These are phyloP conservation scores for Gryganskiella cystojenkinii DNA, from an alignment of 192 early-diverging fungal genomes.

Conservation along the genomic window DNA sequence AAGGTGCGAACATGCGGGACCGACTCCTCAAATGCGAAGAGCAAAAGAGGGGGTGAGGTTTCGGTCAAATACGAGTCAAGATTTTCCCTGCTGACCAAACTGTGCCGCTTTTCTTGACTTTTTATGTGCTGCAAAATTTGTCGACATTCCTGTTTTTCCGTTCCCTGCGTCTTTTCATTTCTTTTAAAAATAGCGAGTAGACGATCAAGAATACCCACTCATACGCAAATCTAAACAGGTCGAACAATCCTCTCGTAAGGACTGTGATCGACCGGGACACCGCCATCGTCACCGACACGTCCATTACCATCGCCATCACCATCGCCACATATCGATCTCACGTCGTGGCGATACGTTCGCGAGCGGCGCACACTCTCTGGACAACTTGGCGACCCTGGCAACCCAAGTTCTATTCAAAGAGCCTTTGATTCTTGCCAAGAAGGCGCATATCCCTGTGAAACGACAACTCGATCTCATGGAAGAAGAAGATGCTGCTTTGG, in stretches of 20 bases:
- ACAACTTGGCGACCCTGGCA: constrained; percentile 33
- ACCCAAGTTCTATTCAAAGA: constrained; percentile 27
- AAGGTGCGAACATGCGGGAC: constrained; percentile 9
- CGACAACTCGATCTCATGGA: neutral
- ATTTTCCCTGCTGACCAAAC: no score
- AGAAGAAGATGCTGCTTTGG: neutral
- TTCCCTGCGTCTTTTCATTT: neutral
- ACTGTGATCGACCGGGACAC: constrained; percentile 5
- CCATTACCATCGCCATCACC: constrained; percentile 41
- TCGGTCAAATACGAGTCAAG: no score
- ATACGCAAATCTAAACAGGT: neutral
- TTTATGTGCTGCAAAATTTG: no score
- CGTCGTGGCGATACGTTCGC: neutral
- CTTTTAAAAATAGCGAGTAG: neutral
- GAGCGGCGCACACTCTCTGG: constrained; percentile 22
- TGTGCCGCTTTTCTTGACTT: no score
- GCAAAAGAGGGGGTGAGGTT: no score
- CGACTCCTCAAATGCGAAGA: no score
- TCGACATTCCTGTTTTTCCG: no score
- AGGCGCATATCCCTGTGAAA: no score
- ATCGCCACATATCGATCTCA: constrained; percentile 23
- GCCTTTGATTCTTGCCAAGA: constrained; percentile 32
- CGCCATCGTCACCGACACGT: constrained; percentile 38
- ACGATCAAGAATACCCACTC: neutral
- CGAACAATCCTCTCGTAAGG: neutral